These are phyloP conservation scores for Pseudozyma flocculosa DNA, from an alignment of 1,284 basidiomycete genomes.

Conservation along the genomic window DNA sequence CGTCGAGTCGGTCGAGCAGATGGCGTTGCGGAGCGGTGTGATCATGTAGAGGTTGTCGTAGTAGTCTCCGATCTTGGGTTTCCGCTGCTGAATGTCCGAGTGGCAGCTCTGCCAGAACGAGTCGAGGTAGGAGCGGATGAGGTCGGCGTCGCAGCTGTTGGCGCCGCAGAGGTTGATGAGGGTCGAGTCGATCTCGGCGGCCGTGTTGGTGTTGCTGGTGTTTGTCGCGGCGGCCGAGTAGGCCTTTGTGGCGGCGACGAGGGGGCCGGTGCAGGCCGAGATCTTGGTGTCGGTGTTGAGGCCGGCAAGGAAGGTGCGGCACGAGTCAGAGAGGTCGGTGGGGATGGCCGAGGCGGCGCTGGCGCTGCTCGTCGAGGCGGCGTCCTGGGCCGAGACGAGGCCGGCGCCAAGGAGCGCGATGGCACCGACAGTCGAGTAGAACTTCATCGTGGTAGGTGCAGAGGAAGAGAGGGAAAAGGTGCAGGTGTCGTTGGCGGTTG, in stretches of 20 bases:
- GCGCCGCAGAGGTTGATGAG: constrained; percentile 35
- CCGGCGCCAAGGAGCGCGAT: constrained; percentile 9
- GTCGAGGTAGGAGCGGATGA: constrained; percentile 33
- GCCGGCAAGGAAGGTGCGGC: constrained; percentile 28
- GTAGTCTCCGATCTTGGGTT: constrained; percentile 25
- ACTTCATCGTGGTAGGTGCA: constrained; percentile 21
- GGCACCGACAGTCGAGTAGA: constrained; percentile 15
- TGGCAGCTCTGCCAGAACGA: constrained; percentile 41
- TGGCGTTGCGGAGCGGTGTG: constrained; percentile 43
- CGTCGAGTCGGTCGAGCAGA: constrained; percentile 41
- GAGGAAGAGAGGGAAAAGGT: too few species aligned
- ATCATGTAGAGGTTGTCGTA: constrained; percentile 53
- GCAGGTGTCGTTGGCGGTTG: too few species aligned
- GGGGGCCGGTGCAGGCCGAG: constrained; percentile 38
- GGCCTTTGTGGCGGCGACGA: constrained; percentile 33
- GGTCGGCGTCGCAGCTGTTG: constrained; percentile 35
- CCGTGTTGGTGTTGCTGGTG: background rate
- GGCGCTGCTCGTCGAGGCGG: constrained; percentile 6
- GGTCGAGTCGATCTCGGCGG: constrained; percentile 30
- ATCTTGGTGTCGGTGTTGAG: constrained; percentile 41
- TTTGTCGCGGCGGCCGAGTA: constrained; percentile 37
- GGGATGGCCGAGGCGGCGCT: constrained; percentile 22
- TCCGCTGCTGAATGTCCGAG: constrained; percentile 34
- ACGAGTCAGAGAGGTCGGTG: constrained; percentile 20
- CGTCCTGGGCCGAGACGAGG: constrained; percentile 22